phyloP scores from a whole-genome alignment of 192 early-diverging fungal genomes.

The Powellomyces hirtus region DNA sequence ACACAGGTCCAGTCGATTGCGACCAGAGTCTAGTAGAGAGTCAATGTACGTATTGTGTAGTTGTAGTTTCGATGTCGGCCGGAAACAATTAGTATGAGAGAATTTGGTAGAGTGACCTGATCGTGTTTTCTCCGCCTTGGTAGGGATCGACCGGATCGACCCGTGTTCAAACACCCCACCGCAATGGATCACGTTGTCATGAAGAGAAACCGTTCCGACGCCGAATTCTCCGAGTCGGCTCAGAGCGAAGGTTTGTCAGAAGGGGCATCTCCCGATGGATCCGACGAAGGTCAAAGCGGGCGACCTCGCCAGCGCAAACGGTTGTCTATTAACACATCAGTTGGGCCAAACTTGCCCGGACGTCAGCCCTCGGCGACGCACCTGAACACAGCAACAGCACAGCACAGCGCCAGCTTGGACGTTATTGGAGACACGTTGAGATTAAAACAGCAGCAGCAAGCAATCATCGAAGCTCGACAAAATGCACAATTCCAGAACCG shows the following conservation, averaged over 20 bases:
- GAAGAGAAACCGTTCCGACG: conserved; percentile 17
- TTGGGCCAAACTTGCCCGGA: background rate
- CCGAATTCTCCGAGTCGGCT: conserved; percentile 19
- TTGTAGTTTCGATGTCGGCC: too few species aligned
- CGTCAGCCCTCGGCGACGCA: background rate
- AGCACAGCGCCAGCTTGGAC: conserved; percentile 24
- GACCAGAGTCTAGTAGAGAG: too few species aligned
- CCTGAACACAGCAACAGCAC: background rate
- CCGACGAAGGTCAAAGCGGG: conserved; percentile 6
- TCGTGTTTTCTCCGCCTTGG: too few species aligned
- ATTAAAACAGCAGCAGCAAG: conserved; percentile 64
- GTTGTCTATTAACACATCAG: conserved; percentile 30
- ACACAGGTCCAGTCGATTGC: too few species aligned
- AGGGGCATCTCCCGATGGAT: background rate
- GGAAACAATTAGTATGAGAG: too few species aligned
- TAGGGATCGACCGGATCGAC: too few species aligned
- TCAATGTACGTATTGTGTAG: too few species aligned
- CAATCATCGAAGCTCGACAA: conserved; percentile 59
- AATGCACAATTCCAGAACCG: conserved; percentile 25
- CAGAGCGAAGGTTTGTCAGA: background rate
- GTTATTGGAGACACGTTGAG: conserved; percentile 51
- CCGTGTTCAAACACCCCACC: background rate
- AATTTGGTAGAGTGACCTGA: too few species aligned
- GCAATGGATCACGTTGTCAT: background rate
- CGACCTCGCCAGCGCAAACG: conserved; percentile 23